phyloP scores from a whole-genome alignment of 768 basidiomycete genomes.

The Lentinula aciculospora region DNA sequence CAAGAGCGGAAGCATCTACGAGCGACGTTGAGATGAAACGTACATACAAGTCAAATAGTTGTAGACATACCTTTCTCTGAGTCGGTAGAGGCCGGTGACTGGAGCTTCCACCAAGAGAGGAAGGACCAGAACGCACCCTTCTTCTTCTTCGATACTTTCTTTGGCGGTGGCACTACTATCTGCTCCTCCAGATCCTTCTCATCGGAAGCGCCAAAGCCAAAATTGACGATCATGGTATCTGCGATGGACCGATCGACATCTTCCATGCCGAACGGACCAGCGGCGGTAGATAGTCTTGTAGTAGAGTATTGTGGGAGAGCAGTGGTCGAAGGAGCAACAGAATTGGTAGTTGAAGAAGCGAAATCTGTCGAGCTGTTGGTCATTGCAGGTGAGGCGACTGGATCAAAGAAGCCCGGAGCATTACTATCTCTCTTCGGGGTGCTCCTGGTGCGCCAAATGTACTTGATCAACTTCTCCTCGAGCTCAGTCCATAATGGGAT shows the following conservation, averaged over 20 bases:
- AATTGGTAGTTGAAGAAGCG: neutral
- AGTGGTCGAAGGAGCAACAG: neutral
- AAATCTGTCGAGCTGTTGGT: neutral
- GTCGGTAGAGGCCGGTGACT: neutral
- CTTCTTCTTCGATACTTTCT: neutral
- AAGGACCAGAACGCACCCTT: neutral
- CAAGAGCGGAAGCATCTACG: neutral
- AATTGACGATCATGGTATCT: neutral
- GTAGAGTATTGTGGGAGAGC: neutral
- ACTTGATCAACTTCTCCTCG: conserved; percentile 73
- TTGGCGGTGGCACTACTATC: neutral
- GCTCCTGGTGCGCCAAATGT: conserved; percentile 62
- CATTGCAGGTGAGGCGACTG: neutral
- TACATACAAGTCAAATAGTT: too few relatives aligned
- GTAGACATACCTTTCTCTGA: conserved; percentile 1
- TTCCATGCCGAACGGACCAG: conserved; percentile 8
- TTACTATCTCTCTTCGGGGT: conserved; percentile 17
- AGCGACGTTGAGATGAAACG: neutral
- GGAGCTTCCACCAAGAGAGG: conserved; percentile 5
- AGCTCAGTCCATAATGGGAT: conserved; percentile 69
- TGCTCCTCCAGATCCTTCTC: neutral
- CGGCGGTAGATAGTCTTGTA: neutral
- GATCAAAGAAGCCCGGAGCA: conserved; percentile 5
- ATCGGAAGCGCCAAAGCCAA: neutral
- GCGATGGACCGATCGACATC: conserved; percentile 1